Evolutionary conservation across 2,329 filamentous ascomycete species (phyloP).

Genomic region (Colletotrichum destructivum): DNA sequence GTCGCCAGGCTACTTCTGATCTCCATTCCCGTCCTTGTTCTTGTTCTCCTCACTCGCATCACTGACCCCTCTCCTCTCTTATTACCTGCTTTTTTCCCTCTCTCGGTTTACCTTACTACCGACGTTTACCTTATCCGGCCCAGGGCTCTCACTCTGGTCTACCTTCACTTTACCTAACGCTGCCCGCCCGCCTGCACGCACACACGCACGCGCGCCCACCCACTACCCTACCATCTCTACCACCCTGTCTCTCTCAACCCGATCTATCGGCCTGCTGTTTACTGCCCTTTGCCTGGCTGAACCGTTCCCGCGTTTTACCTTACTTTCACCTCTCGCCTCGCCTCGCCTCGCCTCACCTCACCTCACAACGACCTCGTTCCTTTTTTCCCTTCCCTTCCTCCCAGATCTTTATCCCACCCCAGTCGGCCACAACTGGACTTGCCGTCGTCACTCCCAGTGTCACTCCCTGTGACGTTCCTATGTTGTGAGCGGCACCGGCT

Average conservation of each 20-base stretch:
- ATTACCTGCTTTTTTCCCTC: constrained; percentile 22
- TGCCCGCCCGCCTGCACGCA: neutral
- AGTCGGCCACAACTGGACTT: constrained; percentile 21
- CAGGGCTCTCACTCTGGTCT: constrained; percentile 1
- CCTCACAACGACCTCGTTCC: constrained; percentile 5
- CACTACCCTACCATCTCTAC: neutral
- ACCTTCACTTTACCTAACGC: neutral
- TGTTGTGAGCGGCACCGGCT: constrained; percentile 39
- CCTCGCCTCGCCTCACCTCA: constrained; percentile 20
- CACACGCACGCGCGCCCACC: neutral
- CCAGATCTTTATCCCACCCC: constrained; percentile 13
- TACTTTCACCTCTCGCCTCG: constrained; percentile 12
- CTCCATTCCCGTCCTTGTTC: constrained; percentile 7
- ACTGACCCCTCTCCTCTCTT: constrained; percentile 28
- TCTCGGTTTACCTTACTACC: constrained; percentile 5
- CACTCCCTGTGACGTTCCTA: constrained; percentile 31
- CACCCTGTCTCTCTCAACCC: neutral
- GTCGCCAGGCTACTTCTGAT: constrained; percentile 26
- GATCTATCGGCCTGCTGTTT: neutral
- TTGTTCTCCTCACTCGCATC: constrained; percentile 20
- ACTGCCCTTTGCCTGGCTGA: constrained; percentile 16
- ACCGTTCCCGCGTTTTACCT: constrained; percentile 24
- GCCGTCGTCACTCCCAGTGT: constrained; percentile 28
- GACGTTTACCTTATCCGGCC: constrained; percentile 8
- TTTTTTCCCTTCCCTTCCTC: neutral